phyloP scores from a whole-genome alignment of 1,284 basidiomycete genomes.

The Ceratobasidium sp. region DNA sequence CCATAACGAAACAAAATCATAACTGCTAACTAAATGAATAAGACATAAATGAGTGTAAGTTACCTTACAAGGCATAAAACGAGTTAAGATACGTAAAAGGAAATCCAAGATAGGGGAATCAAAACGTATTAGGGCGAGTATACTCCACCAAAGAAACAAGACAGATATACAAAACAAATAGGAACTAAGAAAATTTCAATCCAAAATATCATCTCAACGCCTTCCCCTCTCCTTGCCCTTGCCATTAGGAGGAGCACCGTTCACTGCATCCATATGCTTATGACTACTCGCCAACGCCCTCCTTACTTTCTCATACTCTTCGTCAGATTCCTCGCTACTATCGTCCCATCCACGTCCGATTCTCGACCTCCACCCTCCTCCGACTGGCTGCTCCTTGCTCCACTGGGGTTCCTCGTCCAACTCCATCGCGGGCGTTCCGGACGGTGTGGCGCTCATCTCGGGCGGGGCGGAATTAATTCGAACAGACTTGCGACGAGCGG shows the following conservation, averaged over 20 bases:
- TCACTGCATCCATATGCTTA: conserved; percentile 34
- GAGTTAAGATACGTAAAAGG: background rate
- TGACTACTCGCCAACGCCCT: conserved; percentile 56
- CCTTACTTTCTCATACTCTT: conserved; percentile 67
- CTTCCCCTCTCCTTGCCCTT: conserved; percentile 11
- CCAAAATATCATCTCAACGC: background rate
- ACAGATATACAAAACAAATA: background rate
- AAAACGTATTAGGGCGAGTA: background rate
- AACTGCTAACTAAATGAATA: background rate
- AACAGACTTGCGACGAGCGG: conserved; percentile 73
- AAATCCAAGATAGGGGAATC: background rate
- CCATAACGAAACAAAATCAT: background rate
- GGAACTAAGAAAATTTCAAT: background rate
- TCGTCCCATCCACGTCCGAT: conserved; percentile 65
- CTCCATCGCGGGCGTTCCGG: conserved; percentile 49
- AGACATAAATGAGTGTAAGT: conserved; percentile 7
- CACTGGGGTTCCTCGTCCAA: conserved; percentile 40
- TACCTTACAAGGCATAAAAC: background rate
- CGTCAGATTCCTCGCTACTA: conserved; percentile 67
- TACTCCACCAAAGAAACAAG: background rate
- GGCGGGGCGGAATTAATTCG: conserved; percentile 62
- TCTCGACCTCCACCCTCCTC: conserved; percentile 50
- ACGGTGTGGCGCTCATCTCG: conserved; percentile 61
- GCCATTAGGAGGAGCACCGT: background rate
- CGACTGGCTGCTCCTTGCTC: background rate